These are phyloP conservation scores for Neopestalotiopsis clavispora DNA, from an alignment of 2,329 filamentous ascomycete genomes.

Conservation along the genomic window DNA sequence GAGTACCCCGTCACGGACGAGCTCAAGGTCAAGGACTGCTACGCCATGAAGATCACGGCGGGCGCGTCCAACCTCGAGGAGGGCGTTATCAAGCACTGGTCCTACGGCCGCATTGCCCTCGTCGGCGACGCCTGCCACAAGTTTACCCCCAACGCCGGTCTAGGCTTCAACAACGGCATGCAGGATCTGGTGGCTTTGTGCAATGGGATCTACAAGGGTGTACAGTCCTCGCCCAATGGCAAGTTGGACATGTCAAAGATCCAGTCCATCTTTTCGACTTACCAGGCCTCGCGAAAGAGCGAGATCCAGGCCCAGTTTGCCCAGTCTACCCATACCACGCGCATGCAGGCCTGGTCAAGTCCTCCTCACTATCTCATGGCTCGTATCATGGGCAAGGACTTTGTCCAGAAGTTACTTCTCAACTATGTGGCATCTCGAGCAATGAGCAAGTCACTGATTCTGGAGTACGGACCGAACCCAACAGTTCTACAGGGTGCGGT, in stretches of 20 bases:
- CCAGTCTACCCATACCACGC: neutral
- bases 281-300: neutral
- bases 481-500: neutral
- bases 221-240: neutral
- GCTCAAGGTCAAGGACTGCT: neutral
- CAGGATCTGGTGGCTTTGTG: slow-evolving; percentile 13
- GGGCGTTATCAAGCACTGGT: slow-evolving; percentile 18
- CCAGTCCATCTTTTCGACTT: neutral
- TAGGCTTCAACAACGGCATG: slow-evolving; percentile 20
- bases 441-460: neutral
- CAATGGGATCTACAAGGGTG: neutral
- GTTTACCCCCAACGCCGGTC: slow-evolving; percentile 18
- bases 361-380: neutral
- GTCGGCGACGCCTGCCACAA: slow-evolving; percentile 21
- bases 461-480: neutral
- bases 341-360: neutral
- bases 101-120: slow-evolving; percentile 17
- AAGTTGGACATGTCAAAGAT: neutral
- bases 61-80: slow-evolving; percentile 16
- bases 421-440: neutral
- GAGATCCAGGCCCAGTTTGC: neutral
- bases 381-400: neutral
- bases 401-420: neutral
- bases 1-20: slow-evolving; percentile 27
- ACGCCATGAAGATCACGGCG: neutral